Evolutionary conservation across 169 alveolate genomes (phyloP).

Genomic region (Sarcocystis neurona): DNA sequence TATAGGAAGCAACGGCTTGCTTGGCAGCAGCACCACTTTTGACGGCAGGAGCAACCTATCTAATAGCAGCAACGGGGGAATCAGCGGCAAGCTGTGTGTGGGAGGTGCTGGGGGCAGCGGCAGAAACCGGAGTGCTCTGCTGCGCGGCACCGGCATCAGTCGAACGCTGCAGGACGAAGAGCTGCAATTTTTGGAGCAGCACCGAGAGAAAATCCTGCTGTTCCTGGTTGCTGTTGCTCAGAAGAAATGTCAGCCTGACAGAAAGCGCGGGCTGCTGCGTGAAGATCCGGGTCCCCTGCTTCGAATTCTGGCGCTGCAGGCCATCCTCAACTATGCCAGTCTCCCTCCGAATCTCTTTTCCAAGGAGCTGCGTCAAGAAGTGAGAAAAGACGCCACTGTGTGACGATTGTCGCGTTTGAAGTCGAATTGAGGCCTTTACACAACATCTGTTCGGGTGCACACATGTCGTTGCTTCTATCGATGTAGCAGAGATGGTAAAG

Average conservation of each 20-base stretch:
- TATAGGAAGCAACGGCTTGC: background rate
- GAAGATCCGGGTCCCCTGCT: background rate
- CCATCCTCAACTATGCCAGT: background rate
- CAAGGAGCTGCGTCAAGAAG: background rate
- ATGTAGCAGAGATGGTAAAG: too few relatives aligned
- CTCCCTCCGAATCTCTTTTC: background rate
- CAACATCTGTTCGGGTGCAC: too few relatives aligned
- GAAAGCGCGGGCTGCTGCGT: background rate
- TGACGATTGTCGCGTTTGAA: too few relatives aligned
- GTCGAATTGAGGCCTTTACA: too few relatives aligned
- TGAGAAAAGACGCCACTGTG: too few relatives aligned
- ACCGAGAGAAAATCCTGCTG: background rate
- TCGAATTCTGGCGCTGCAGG: background rate
- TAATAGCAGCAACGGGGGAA: background rate
- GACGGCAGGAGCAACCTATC: background rate
- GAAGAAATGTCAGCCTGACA: background rate
- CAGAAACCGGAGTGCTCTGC: background rate
- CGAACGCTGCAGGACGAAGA: background rate
- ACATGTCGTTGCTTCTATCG: too few relatives aligned
- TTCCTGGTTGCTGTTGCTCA: background rate
- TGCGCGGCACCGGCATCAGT: background rate
- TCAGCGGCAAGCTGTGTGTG: background rate
- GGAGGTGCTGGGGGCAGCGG: background rate
- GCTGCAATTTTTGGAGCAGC: background rate
- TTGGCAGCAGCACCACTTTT: background rate